Evolutionary conservation across 805 yeast species (phyloP).

Genomic region (Hanseniaspora lachancei): DNA sequence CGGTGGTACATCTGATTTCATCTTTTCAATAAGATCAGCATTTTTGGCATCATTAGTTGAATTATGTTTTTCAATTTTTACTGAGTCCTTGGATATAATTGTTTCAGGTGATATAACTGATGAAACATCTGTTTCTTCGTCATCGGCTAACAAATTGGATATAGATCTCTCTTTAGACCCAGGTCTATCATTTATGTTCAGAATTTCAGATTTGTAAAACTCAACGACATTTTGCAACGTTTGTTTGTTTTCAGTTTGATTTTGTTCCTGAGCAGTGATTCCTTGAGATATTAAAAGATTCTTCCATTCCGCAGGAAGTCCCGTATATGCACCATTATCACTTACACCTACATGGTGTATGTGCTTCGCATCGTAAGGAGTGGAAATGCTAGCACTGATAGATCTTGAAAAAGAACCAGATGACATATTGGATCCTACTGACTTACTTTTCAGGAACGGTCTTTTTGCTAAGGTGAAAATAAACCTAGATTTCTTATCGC

Average conservation of each 20-base stretch:
- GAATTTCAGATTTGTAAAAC: conserved; percentile 55
- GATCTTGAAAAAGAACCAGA: conserved; percentile 21
- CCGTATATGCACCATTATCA: conserved; percentile 75
- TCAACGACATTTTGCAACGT: conserved; percentile 87
- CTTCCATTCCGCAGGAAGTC: conserved; percentile 90
- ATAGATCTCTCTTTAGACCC: not conserved
- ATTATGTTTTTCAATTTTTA: not conserved
- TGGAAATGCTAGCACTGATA: conserved; percentile 48
- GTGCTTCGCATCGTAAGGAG: conserved; percentile 82
- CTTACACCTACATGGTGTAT: conserved; percentile 91
- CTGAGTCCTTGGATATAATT: not conserved
- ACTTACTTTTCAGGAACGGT: conserved; percentile 20
- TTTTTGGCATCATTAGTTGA: not conserved
- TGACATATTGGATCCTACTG: conserved; percentile 29
- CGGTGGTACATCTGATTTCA: not conserved
- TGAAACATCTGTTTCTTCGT: conserved; percentile 16
- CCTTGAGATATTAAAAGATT: conserved; percentile 70
- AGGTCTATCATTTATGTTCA: conserved; percentile 30
- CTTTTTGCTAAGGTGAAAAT: conserved; percentile 30
- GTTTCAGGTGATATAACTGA: conserved; percentile 13
- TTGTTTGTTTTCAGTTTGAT: conserved; percentile 60
- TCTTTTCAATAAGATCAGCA: not conserved
- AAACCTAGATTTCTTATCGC: conserved; percentile 46
- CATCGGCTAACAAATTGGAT: not conserved
- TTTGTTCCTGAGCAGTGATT: conserved; percentile 75